Conservation (phyloP, 148 eudicot species). For the Vaccinium macrocarpon region DNA sequence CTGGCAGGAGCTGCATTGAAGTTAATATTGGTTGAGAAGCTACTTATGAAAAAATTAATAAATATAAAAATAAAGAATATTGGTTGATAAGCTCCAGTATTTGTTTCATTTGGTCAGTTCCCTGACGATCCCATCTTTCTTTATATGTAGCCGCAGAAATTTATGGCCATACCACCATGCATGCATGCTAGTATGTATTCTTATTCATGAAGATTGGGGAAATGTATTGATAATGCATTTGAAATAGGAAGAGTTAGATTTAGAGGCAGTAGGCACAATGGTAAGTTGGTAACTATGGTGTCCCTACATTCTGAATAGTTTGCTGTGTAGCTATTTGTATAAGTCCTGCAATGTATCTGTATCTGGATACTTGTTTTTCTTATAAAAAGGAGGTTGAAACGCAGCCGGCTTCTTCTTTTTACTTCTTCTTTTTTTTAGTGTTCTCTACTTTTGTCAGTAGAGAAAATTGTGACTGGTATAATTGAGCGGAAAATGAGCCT, state of each 20-base stretch:
- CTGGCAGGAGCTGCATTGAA: neutral
- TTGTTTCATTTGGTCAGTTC: neutral
- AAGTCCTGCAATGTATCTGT: neutral
- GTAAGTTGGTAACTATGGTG: neutral
- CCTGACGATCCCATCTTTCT: neutral
- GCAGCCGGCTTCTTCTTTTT: neutral
- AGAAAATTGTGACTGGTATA: no score
- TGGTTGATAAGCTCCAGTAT: neutral
- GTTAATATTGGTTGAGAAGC: neutral
- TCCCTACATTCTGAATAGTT: neutral
- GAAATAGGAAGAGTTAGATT: neutral
- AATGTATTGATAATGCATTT: neutral
- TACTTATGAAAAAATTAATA: no score
- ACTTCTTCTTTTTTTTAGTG: neutral
- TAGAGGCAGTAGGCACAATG: neutral
- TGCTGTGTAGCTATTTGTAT: neutral
- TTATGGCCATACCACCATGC: neutral
- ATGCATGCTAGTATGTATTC: neutral
- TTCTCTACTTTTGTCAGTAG: neutral
- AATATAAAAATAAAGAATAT: neutral
- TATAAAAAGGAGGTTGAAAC: no score
- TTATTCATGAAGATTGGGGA: neutral
- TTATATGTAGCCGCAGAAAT: neutral
- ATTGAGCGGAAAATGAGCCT: no score
- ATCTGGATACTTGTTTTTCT: no score